Base-by-base conservation (phyloP, 257 asterid genomes). In the Thymus quinquecostatus region DNA sequence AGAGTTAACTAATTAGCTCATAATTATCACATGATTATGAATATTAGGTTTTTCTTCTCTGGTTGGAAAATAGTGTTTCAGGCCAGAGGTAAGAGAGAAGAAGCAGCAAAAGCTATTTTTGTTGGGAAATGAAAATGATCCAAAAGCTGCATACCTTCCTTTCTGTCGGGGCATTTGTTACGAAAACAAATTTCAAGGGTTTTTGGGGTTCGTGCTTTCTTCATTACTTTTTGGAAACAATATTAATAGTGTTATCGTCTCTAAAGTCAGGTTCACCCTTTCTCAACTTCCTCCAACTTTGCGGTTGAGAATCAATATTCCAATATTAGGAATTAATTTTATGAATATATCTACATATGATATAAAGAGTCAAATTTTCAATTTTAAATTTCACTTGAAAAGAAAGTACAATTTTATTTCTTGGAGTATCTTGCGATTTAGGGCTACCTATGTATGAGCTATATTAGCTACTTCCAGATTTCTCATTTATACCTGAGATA, bases 131-230 rank as follows among this genome's bases (percentile, higher is more conserved):
- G 92, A 74, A 83, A 85, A 79, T 83, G 82, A 76, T 79, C 85
- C 65, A 89, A 92, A 90, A 88, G 97, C 95, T 86, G 96, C 86
- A 78, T 66, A 81, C 83, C 87, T 78, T 89, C 93, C 98, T 85
- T 83, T 89, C 87, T 89, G 96, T 92, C 92, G 92, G 94, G 83
- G 83, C 82, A 77, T 75, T 76, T 70, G 80, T 77, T 75, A 14
- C 48, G 2, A 40, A 14, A 69, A 74, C 64, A 76, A 66, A 44
- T 11, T 78, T 78, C 78, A 77, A 80, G 78, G 95, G 92, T 85
- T 86, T 78, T 87, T 28, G 89, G 91, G 88, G 70, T 60, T 63
- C 77, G 95, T 83, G 89, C 89, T 82, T 21, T 75, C 58, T 76
- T 77, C 87, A 76, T 80, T 76, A 29, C 50, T 47, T 57, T 57